Conservation (phyloP, 23 red algal genomes). For the Gracilariopsis chorda region DNA sequence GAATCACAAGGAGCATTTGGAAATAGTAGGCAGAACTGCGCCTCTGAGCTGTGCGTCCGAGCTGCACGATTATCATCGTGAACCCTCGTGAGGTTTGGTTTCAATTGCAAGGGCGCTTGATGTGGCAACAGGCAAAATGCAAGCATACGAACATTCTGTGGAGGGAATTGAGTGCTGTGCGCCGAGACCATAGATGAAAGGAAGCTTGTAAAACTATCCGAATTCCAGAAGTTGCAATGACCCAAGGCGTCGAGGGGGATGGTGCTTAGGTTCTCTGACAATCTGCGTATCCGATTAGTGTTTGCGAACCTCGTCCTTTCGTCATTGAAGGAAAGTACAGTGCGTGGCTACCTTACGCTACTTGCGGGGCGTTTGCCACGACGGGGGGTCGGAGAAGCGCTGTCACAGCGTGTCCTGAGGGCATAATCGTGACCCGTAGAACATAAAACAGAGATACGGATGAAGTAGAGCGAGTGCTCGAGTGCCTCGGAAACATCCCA, state of each 20-base stretch:
- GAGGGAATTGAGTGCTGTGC: neutral
- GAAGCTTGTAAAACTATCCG: neutral
- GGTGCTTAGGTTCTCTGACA: too few species aligned
- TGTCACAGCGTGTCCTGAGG: neutral
- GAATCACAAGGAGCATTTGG: too few species aligned
- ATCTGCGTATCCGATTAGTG: neutral
- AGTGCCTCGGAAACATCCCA: neutral
- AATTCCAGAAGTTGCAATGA: neutral
- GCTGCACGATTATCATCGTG: too few species aligned
- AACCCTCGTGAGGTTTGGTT: too few species aligned
- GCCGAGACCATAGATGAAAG: neutral
- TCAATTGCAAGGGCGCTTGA: neutral
- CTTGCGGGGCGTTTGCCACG: neutral
- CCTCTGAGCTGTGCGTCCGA: too few species aligned
- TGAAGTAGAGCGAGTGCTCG: neutral
- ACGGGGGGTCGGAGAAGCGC: neutral
- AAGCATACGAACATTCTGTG: neutral
- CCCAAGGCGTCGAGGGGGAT: neutral
- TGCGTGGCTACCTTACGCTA: neutral
- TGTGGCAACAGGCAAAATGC: neutral
- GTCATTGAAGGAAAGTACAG: neutral
- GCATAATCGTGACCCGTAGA: neutral
- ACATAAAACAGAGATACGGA: neutral
- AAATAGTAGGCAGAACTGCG: too few species aligned
- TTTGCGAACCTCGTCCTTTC: neutral